A percentile compares a stretch with the other conserved stretches of the same genome.
These are phyloP conservation scores for Pelagomonas calceolata DNA, from an alignment of 108 stramenopile species.

Conservation along the genomic window DNA sequence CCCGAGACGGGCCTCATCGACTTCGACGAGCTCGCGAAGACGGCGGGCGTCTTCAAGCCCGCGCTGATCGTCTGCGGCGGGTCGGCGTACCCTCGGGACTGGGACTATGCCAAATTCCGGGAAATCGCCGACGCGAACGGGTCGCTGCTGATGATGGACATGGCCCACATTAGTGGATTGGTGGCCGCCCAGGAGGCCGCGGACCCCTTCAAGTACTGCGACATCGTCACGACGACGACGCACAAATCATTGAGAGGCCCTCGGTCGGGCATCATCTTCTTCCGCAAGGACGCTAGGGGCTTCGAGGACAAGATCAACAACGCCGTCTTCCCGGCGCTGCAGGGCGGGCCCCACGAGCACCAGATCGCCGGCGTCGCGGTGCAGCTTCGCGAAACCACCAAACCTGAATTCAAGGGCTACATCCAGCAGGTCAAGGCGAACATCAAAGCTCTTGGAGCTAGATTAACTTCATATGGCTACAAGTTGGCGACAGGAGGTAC, in stretches of 20 bases:
- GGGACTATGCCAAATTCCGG: slow-evolving; percentile 94
- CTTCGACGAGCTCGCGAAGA: slow-evolving; percentile 75
- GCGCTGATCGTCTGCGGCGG: slow-evolving; percentile 94
- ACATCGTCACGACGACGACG: slow-evolving; percentile 99
- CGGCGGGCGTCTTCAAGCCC: slow-evolving; percentile 93
- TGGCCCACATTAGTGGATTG: slow-evolving; percentile 98
- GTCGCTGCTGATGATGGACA: slow-evolving; percentile 92
- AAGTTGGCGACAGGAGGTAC: slow-evolving; percentile 92
- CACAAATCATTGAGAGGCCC: slow-evolving; percentile 99
- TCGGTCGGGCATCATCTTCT: slow-evolving; percentile 99
- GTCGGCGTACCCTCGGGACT: slow-evolving; percentile 98
- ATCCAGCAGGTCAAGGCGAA: slow-evolving; percentile 81
- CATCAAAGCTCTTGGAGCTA: slow-evolving; percentile 73
- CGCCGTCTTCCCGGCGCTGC: slow-evolving; percentile 98
- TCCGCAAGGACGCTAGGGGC: slow-evolving; percentile 90
- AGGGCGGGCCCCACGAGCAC: slow-evolving; percentile 98
- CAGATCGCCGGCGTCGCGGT: slow-evolving; percentile 97
- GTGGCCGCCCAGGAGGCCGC: slow-evolving; percentile 83
- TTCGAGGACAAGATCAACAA: slow-evolving; percentile 89
- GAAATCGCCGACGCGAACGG: slow-evolving; percentile 97
- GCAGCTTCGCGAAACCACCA: slow-evolving; percentile 89
- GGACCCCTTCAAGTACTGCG: slow-evolving; percentile 86
- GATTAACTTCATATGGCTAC: slow-evolving; percentile 73
- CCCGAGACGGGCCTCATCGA: slow-evolving; percentile 90
- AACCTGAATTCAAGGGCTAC: slow-evolving; percentile 92